Conservation (phyloP, 345 rosid species). For the Garcia nutans region DNA sequence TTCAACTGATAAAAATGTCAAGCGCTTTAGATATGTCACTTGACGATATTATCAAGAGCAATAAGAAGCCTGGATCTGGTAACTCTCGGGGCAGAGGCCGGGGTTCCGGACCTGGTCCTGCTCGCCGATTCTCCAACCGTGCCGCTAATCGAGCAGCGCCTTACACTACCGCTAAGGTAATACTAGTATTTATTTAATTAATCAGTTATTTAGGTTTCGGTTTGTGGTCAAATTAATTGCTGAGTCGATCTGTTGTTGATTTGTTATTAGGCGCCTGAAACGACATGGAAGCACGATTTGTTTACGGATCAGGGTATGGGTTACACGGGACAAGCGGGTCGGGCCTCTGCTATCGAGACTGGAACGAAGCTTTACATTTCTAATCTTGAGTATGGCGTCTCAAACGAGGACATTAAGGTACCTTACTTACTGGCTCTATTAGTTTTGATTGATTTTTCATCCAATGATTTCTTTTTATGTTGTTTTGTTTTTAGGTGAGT, state of each 20-base stretch:
- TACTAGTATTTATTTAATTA: background rate
- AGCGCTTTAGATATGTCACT: slow-evolving; percentile 93
- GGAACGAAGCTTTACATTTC: slow-evolving; percentile 95
- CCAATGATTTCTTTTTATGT: too few relatives aligned
- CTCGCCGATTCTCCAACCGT: slow-evolving; percentile 67
- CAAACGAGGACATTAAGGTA: slow-evolving; percentile 94
- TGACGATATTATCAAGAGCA: slow-evolving; percentile 87
- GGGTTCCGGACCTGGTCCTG: slow-evolving; percentile 56
- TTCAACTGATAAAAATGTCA: slow-evolving; percentile 43
- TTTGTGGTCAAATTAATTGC: background rate
- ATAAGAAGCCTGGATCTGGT: slow-evolving; percentile 68
- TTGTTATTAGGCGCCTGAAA: slow-evolving; percentile 66
- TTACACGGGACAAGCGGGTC: slow-evolving; percentile 47
- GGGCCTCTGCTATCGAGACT: slow-evolving; percentile 69
- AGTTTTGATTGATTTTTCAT: too few relatives aligned
- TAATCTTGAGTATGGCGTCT: slow-evolving; percentile 88
- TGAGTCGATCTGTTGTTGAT: slow-evolving; percentile 21
- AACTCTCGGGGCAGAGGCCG: slow-evolving; percentile 49
- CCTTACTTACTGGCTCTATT: background rate
- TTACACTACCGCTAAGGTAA: slow-evolving; percentile 52
- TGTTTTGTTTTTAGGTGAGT: background rate
- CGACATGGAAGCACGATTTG: slow-evolving; percentile 91
- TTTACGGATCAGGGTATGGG: slow-evolving; percentile 46
- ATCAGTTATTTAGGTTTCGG: slow-evolving; percentile 19
- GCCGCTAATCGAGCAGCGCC: slow-evolving; percentile 63